phyloP scores from a whole-genome alignment of 495 filamentous ascomycete species.

The Penicillium coffeae region DNA sequence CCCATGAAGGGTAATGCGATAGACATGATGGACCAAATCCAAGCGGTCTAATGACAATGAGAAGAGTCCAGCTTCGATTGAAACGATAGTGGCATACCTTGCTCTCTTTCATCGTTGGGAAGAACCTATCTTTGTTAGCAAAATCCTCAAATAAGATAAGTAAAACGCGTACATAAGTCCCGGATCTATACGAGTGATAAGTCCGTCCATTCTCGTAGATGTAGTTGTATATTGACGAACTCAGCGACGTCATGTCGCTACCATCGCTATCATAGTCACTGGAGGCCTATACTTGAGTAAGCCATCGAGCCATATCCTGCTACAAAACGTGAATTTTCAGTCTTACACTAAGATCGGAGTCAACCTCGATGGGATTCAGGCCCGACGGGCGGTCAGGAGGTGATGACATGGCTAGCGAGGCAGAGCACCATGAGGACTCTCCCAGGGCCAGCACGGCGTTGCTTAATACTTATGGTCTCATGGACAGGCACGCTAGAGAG shows the following conservation, averaged over 20 bases:
- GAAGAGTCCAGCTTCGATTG: neutral
- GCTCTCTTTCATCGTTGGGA: constrained; percentile 25
- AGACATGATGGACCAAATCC: constrained; percentile 18
- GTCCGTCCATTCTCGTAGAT: constrained; percentile 27
- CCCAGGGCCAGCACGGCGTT: neutral
- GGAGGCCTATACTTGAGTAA: constrained; percentile 3
- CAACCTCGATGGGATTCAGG: constrained; percentile 8
- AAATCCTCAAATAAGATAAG: neutral
- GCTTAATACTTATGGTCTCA: neutral
- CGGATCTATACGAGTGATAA: constrained; percentile 22
- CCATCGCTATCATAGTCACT: constrained; percentile 11
- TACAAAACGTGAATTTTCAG: too few species aligned
- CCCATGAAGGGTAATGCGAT: constrained; percentile 12
- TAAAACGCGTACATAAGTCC: constrained; percentile 13
- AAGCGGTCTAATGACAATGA: constrained; percentile 9
- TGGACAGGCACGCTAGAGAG: neutral
- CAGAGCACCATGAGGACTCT: neutral
- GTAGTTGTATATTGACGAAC: constrained; percentile 19
- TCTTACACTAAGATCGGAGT: constrained; percentile 13
- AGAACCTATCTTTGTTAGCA: constrained; percentile 7
- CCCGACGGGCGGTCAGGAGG: neutral
- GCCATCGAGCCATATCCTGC: neutral
- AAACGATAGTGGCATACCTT: constrained; percentile 8
- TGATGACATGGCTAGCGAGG: neutral
- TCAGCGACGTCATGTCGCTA: constrained; percentile 21